These are phyloP conservation scores for Sordaria brevicollis DNA, from an alignment of 495 filamentous ascomycete genomes.

Conservation along the genomic window DNA sequence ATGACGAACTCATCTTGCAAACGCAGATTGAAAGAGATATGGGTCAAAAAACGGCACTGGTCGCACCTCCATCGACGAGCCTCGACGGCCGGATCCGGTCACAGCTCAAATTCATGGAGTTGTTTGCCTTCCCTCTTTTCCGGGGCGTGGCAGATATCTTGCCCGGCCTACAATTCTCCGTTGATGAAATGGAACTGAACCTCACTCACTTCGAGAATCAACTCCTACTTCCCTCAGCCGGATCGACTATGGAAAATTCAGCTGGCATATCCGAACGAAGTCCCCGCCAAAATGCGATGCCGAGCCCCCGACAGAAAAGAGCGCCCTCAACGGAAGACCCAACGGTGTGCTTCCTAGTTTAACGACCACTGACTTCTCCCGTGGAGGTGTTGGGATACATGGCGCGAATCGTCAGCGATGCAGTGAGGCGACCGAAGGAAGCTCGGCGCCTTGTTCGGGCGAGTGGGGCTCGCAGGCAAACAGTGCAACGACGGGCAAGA, in stretches of 20 bases:
- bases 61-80: slow-evolving; percentile 75
- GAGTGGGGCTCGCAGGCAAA: slow-evolving; percentile 46
- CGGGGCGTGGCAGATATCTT: slow-evolving; percentile 74
- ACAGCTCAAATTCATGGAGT: slow-evolving; percentile 91
- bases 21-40: slow-evolving; percentile 84
- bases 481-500: slow-evolving; percentile 44
- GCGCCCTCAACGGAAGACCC: slow-evolving; percentile 2
- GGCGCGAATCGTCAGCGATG: slow-evolving; percentile 32
- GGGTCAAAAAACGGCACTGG: slow-evolving; percentile 73
- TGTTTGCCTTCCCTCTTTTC: slow-evolving; percentile 88
- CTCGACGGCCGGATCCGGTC: slow-evolving; percentile 73
- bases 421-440: slow-evolving; percentile 43
- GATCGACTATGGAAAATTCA: slow-evolving; percentile 5
- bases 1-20: slow-evolving; percentile 89
- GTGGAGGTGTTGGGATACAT: slow-evolving; percentile 16
- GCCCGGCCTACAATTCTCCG: slow-evolving; percentile 70
- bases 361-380: slow-evolving; percentile 22
- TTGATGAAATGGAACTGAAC: slow-evolving; percentile 69
- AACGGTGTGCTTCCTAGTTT: slow-evolving; percentile 21
- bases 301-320: slow-evolving; percentile 8
- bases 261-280: background rate
- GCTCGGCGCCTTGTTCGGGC: slow-evolving; percentile 34
- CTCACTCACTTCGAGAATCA: slow-evolving; percentile 59
- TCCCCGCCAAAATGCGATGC: background rate
- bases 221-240: slow-evolving; percentile 22